Conservation (phyloP, 2,329 filamentous ascomycete species). For the Macroventuria anomochaeta region DNA sequence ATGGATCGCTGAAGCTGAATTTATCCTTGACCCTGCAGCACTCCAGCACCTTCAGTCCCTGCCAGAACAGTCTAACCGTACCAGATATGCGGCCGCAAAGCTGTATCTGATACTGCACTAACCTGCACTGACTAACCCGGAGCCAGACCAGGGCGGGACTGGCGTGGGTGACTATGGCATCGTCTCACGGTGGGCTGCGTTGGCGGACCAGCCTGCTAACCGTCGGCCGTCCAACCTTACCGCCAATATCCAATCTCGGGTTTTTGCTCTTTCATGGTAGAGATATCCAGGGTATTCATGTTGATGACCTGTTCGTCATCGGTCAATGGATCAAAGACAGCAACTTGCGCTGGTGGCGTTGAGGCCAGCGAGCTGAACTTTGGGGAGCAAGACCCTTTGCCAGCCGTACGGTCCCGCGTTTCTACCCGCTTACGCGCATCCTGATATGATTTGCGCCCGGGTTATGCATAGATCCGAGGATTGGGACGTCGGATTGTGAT, state of each 20-base stretch:
- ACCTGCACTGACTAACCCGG: conserved; percentile 11
- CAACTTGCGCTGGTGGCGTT: conserved; percentile 30
- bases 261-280: conserved; percentile 10
- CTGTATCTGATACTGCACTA: conserved; percentile 12
- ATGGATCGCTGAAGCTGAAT: conserved; percentile 4
- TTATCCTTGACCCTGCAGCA: conserved; percentile 6
- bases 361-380: conserved; percentile 26
- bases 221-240: conserved; percentile 27
- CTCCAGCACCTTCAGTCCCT: neutral
- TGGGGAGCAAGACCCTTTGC: conserved; percentile 17
- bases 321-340: conserved; percentile 13
- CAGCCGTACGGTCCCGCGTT: conserved; percentile 20
- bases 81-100: conserved; percentile 1
- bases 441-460: conserved; percentile 42
- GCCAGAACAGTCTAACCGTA: conserved; percentile 2
- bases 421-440: conserved; percentile 26
- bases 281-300: conserved; percentile 14
- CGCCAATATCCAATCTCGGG: conserved; percentile 33
- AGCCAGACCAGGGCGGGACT: conserved; percentile 18
- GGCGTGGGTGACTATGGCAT: conserved; percentile 15
- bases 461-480: conserved; percentile 36
- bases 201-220: conserved; percentile 30
- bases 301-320: conserved; percentile 11
- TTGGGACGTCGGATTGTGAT: conserved; percentile 36
- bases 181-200: conserved; percentile 21